These are phyloP conservation scores for Clonostachys rhizophaga DNA, from an alignment of 2,329 filamentous ascomycete species.

Conservation along the genomic window DNA sequence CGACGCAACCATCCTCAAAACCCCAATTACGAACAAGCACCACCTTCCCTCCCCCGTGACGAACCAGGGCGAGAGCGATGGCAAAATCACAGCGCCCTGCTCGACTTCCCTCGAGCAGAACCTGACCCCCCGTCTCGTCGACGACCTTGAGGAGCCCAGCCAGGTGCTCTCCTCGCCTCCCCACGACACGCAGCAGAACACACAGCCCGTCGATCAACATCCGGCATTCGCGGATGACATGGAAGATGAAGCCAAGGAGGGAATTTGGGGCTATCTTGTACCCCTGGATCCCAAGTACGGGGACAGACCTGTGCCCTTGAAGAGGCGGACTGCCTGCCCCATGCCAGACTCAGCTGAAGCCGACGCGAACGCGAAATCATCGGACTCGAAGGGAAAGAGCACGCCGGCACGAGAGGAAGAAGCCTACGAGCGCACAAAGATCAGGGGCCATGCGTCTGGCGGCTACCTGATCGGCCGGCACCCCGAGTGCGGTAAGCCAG, in stretches of 20 bases:
- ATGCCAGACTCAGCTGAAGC: slow-evolving; percentile 40
- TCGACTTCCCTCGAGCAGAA: slow-evolving; percentile 50
- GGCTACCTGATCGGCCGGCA: slow-evolving; percentile 92
- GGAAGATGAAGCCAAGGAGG: slow-evolving; percentile 75
- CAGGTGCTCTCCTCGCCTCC: slow-evolving; percentile 55
- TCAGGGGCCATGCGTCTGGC: slow-evolving; percentile 60
- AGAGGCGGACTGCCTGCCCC: slow-evolving; percentile 68
- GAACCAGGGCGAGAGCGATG: slow-evolving; percentile 48
- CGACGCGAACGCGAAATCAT: slow-evolving; percentile 26
- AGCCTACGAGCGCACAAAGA: slow-evolving; percentile 58
- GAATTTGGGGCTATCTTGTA: slow-evolving; percentile 93
- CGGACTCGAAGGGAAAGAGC: slow-evolving; percentile 36
- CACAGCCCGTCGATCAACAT: slow-evolving; percentile 72
- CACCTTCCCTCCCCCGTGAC: slow-evolving; percentile 82
- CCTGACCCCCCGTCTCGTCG: slow-evolving; percentile 41
- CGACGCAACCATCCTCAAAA: slow-evolving; percentile 40
- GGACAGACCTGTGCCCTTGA: slow-evolving; percentile 66
- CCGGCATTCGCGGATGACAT: slow-evolving; percentile 74
- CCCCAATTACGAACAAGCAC: slow-evolving; percentile 56
- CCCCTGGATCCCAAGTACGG: slow-evolving; percentile 69
- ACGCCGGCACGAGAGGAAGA: slow-evolving; percentile 50
- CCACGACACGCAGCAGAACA: slow-evolving; percentile 54
- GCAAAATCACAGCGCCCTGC: slow-evolving; percentile 67
- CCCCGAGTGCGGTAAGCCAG: slow-evolving; percentile 78
- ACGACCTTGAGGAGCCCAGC: slow-evolving; percentile 39